A percentile compares a stretch with the other conserved stretches of the same genome.
phyloP scores from a whole-genome alignment of 83 land plant species.

The Picea abies region DNA sequence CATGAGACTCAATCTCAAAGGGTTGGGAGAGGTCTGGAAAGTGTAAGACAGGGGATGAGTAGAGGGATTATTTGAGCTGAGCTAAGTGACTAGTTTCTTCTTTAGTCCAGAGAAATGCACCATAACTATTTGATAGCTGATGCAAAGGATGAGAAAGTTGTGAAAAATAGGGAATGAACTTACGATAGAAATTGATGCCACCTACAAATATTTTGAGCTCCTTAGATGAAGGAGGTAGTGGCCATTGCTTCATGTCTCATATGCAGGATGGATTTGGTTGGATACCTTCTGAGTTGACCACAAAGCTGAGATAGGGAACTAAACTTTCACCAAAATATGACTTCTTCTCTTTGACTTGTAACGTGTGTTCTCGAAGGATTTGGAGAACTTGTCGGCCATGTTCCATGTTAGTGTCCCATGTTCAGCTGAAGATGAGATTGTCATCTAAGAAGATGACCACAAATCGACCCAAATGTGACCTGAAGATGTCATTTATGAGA shows the following conservation, averaged over 20 bases:
- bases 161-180: not conserved
- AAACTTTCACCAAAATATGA: not conserved
- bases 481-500: not conserved
- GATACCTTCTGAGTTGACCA: not conserved
- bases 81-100: not conserved
- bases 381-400: not conserved
- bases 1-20: not conserved
- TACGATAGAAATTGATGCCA: not conserved
- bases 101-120: not conserved
- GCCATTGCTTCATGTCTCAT: not conserved
- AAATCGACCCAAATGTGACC: not conserved
- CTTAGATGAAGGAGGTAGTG: not conserved
- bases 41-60: not conserved
- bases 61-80: not conserved
- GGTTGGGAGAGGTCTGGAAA: not conserved
- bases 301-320: not conserved
- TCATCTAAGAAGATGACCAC: not conserved
- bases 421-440: not conserved
- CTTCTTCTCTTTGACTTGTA: not conserved
- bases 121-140: not conserved
- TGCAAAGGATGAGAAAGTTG: not conserved
- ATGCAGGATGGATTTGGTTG: not conserved
- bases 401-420: not conserved
- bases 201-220: not conserved
- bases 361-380: not conserved